These are phyloP conservation scores for Setomelanomma holmii DNA, from an alignment of 2,329 filamentous ascomycete genomes.

Conservation along the genomic window DNA sequence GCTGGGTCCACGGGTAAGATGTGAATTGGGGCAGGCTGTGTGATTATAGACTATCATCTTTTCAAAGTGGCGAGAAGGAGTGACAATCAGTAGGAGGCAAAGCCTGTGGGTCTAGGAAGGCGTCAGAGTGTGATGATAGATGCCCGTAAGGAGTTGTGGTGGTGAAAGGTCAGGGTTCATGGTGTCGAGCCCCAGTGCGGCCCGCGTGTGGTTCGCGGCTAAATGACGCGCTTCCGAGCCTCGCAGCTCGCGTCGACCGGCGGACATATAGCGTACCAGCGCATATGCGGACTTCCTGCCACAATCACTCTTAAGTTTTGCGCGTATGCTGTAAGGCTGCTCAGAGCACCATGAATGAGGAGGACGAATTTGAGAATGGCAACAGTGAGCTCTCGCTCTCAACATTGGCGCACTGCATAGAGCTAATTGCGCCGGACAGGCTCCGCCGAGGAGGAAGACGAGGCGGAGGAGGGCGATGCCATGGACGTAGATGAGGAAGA, in stretches of 20 bases:
- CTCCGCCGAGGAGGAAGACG: constrained; percentile 37
- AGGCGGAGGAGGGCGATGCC: constrained; percentile 50
- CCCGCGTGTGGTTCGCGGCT: neutral
- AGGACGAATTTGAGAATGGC: constrained; percentile 56
- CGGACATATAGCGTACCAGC: neutral
- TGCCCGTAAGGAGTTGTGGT: too few relatives aligned
- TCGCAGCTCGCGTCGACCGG: neutral
- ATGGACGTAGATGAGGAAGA: constrained; percentile 54
- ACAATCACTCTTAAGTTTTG: neutral
- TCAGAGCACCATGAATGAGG: constrained; percentile 50
- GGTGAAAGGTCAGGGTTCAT: too few relatives aligned
- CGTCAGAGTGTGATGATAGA: too few relatives aligned
- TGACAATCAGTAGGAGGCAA: too few relatives aligned
- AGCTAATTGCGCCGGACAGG: constrained; percentile 22
- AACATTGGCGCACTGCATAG: neutral
- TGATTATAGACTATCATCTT: too few relatives aligned
- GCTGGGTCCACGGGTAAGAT: too few relatives aligned
- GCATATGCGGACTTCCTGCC: neutral
- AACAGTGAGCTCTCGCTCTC: constrained; percentile 32
- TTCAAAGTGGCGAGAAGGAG: too few relatives aligned
- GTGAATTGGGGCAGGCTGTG: too few relatives aligned
- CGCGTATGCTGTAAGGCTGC: constrained; percentile 11
- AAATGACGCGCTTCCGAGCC: neutral
- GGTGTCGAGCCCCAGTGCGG: neutral
- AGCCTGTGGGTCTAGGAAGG: too few relatives aligned